Conservation (phyloP, 2,329 filamentous ascomycete species). For the Penicillium sp. region DNA sequence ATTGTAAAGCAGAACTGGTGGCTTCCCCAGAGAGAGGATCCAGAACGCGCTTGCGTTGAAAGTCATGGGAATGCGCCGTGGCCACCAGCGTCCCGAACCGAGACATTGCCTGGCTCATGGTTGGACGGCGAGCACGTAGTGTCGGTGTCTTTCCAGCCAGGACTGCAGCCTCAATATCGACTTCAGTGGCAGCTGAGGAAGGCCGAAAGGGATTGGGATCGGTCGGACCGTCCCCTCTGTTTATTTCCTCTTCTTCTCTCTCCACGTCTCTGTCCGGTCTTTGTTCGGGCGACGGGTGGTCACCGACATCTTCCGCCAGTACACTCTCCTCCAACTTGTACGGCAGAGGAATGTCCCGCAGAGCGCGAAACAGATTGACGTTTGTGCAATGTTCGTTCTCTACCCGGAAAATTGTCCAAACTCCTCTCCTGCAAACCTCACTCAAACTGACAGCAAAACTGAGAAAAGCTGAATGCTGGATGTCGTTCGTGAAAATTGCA, state of each 20-base stretch:
- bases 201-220: slow-evolving; percentile 1
- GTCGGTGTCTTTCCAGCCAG: slow-evolving; percentile 22
- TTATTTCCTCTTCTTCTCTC: slow-evolving; percentile 8
- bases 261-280: slow-evolving; percentile 3
- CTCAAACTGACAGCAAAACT: slow-evolving; percentile 75
- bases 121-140: slow-evolving; percentile 25
- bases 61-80: slow-evolving; percentile 84
- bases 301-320: slow-evolving; percentile 13
- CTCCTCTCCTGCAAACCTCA: slow-evolving; percentile 77
- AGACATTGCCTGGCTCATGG: slow-evolving; percentile 36
- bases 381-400: slow-evolving; percentile 98
- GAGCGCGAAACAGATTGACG: slow-evolving; percentile 84
- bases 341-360: slow-evolving; percentile 78
- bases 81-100: slow-evolving; percentile 67
- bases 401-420: slow-evolving; percentile 91
- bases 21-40: slow-evolving; percentile 38
- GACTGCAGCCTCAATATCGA: slow-evolving; percentile 26
- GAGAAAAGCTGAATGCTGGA: slow-evolving; percentile 77
- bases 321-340: slow-evolving; percentile 53
- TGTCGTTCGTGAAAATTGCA: slow-evolving; percentile 72
- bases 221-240: not conserved
- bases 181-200: slow-evolving; percentile 14
- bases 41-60: slow-evolving; percentile 69
- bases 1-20: slow-evolving; percentile 33
- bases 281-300: slow-evolving; percentile 16